Evolutionary conservation across 805 yeast species (phyloP), one percentile per base, ranked within the genome.

Genomic region (Kazachstania taianensis): DNA sequence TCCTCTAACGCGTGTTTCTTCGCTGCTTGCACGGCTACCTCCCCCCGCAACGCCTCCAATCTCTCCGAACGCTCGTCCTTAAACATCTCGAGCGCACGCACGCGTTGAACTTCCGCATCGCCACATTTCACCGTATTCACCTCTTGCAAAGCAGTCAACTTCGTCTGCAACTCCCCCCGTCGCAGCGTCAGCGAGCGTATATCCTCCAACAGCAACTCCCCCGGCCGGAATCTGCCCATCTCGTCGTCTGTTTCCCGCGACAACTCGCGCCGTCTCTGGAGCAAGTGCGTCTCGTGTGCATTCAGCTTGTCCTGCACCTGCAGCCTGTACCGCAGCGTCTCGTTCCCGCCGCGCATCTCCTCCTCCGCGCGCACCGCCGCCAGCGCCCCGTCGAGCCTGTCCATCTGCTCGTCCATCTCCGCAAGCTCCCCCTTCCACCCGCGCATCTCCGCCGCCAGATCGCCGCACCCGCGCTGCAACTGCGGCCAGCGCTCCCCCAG

Each of bases 291-390:
- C 17, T 48, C 47, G 32, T 49, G 38, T 26, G 42, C 42, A 27
- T 46, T 56, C 28, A 49, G 49, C 24, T 43, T 34, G 29, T 48
- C 50, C 27, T 49, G 53, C 3, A 50, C 27, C 10, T 46, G 47
- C 3, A 53, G 42, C 2, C 48, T 41, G 35, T 48, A 44, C 37
- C 44, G 35, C 22, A 49, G 37, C 20, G 47, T 50, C 17, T 47
- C 22, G 30, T 55, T 53, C 15, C 43, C 37, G 5, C 44, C 26
- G 16, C 40, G 41, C 24, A 49, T 25, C 13, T 53, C 59, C 4
- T 28, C 30, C n/a, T 34, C 25, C 7, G 28, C 27, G 5, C 18
- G 16, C 22, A 26, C 16, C 5, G 19, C 23, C 3, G 28, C 32
- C 10, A 12, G 20, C n/a, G 26, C 30, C 5, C 3, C 15, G 2